Evolutionary conservation across 2,329 filamentous ascomycete species (phyloP), one percentile per base, ranked within the genome.

Genomic region (Aspergillus eucalypticola): DNA sequence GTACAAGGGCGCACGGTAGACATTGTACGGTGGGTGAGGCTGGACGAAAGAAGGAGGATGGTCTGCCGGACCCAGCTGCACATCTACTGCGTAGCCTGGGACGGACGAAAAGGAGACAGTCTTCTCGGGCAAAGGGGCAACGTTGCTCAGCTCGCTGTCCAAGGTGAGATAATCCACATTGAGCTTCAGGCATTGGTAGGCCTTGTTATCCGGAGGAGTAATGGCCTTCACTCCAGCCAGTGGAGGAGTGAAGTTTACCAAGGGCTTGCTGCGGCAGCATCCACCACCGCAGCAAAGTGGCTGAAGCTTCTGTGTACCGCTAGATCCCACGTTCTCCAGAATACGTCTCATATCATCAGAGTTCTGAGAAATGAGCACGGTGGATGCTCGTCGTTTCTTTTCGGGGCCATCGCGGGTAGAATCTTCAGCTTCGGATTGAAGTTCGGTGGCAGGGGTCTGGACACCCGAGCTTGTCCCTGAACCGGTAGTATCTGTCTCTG

Each of bases 31-130:
- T 59, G 92, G 92, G 75, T 99, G 95, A 25, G 95, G 95, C 74
- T 96, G 92, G 56, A 99, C 93, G 71, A 93, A 99, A 60, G 83
- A 84, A 6, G 95, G 95, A 17, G 95, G 94, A 72, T 94, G 89
- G 53, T 81, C 76, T 56, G 76, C 67, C 11, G 79, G 75, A 3
- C 72, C 76, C 17, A 76, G 55, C 39, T 70, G 60, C 60, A 75
- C 66, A 59, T 73, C 66, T 23, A 72, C 65, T 5, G 71, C 69
- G 3, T 72, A 73, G 70, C 73, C 63, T 61, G 74, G 68, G 15
- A 79, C 71, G 60, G 38, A 76, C 70, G 61, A 74, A 73, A 96
- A 85, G 3, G 87, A 90, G 39, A 92, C 84, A 0, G 85, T 94
- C 76, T 90, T 88, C 57, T 89, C 85, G 0, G 93, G 92, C 52